Percentiles rank a stretch among this genome's conserved stretches.
phyloP scores from a whole-genome alignment of 192 early-diverging fungal genomes.

The Ambispora gerdemannii region DNA sequence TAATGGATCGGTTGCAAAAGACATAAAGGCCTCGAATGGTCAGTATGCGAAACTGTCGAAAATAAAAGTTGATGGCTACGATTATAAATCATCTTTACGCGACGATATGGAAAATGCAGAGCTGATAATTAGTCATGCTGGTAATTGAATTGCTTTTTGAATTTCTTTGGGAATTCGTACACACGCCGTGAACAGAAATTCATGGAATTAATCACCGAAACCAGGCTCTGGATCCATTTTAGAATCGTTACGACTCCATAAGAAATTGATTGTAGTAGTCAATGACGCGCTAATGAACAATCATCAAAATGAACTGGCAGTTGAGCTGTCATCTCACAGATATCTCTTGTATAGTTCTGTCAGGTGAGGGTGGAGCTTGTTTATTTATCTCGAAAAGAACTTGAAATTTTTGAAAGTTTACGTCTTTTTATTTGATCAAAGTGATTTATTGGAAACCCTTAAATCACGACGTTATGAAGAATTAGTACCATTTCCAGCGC shows the following conservation, averaged over 20 bases:
- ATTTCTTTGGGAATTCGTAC: too few relatives aligned
- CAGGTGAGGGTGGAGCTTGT: conserved; percentile 30
- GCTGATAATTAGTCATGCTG: conserved; percentile 82
- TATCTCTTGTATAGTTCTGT: conserved; percentile 50
- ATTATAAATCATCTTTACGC: conserved; percentile 54
- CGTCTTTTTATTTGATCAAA: background rate
- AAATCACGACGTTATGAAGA: conserved; percentile 26
- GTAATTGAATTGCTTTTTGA: conserved; percentile 33
- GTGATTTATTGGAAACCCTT: conserved; percentile 33
- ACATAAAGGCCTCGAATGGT: too few relatives aligned
- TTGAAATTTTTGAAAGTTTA: background rate
- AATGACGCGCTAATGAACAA: conserved; percentile 80
- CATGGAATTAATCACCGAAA: too few relatives aligned
- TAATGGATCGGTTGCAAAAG: background rate
- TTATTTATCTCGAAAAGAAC: background rate
- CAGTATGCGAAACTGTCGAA: background rate
- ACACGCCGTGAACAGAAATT: too few relatives aligned
- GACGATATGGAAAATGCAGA: conserved; percentile 61
- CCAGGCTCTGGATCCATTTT: conserved; percentile 82
- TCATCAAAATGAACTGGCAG: conserved; percentile 84
- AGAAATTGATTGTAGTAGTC: conserved; percentile 65
- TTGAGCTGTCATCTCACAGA: conserved; percentile 54
- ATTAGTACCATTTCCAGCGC: conserved; percentile 36
- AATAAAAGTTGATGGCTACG: conserved; percentile 48
- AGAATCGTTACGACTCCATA: conserved; percentile 67